A percentile compares a stretch with the other conserved stretches of the same genome.
phyloP scores from a whole-genome alignment of 1,139 yeast species.

The Nakaseomyces kungkrabaensis region DNA sequence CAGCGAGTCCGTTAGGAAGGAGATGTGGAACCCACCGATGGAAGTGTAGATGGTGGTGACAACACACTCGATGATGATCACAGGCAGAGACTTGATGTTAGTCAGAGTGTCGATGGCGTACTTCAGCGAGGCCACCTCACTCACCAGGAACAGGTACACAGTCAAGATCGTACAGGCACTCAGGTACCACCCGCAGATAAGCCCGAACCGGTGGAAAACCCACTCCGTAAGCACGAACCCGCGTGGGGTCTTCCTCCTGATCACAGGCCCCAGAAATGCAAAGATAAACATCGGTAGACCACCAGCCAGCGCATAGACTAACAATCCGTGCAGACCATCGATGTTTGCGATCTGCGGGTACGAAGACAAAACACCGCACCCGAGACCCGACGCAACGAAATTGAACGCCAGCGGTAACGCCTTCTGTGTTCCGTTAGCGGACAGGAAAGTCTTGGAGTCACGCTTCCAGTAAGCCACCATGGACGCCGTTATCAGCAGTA shows the following conservation, averaged over 20 bases:
- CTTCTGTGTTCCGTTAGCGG: constrained; percentile 70
- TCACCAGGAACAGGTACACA: constrained; percentile 78
- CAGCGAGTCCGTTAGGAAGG: constrained; percentile 78
- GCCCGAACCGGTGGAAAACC: constrained; percentile 77
- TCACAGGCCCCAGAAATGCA: constrained; percentile 72
- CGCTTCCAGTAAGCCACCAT: constrained; percentile 46
- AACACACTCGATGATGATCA: constrained; percentile 75
- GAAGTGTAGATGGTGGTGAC: constrained; percentile 83
- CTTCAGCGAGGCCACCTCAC: constrained; percentile 74
- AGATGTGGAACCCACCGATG: constrained; percentile 82
- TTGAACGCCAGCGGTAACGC: constrained; percentile 78
- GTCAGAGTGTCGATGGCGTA: constrained; percentile 70
- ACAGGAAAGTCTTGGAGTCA: constrained; percentile 45
- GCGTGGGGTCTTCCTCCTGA: constrained; percentile 71
- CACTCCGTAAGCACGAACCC: constrained; percentile 94
- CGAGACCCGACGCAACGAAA: constrained; percentile 88
- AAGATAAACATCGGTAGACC: constrained; percentile 77
- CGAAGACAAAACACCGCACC: constrained; percentile 80
- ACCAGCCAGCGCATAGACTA: constrained; percentile 75
- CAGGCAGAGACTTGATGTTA: constrained; percentile 70
- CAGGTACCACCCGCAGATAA: constrained; percentile 59
- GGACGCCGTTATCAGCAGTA: constrained; percentile 51
- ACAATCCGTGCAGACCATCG: constrained; percentile 78
- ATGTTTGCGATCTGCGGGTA: constrained; percentile 79
- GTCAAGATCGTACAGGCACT: constrained; percentile 79